phyloP scores from a whole-genome alignment of 2,329 filamentous ascomycete species.

The Diplodia scrobiculata region DNA sequence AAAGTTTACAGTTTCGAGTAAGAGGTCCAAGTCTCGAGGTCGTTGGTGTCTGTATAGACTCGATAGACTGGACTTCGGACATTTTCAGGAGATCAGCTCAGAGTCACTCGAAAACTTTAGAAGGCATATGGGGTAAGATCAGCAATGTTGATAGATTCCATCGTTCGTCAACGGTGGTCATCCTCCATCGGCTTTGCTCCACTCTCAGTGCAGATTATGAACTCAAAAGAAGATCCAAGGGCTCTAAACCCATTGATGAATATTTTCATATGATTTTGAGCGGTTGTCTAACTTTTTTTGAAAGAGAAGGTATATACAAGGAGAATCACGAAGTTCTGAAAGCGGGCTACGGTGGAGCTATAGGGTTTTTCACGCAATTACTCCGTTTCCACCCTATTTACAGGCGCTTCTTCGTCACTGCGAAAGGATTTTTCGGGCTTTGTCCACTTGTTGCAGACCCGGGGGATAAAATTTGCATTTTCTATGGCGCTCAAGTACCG shows the following conservation, averaged over 20 bases:
- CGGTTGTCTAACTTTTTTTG: not conserved
- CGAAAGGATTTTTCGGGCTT: not conserved
- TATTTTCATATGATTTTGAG: not conserved
- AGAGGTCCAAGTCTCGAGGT: no score
- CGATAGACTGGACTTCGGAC: no score
- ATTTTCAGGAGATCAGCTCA: no score
- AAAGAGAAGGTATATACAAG: not conserved
- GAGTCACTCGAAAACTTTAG: no score
- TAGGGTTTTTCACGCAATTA: not conserved
- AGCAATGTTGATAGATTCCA: no score
- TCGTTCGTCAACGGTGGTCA: no score
- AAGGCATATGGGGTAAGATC: no score
- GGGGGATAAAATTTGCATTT: not conserved
- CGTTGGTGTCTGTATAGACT: no score
- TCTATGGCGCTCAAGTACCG: not conserved
- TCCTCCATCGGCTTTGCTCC: not conserved
- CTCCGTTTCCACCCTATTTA: accelerated
- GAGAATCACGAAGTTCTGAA: not conserved
- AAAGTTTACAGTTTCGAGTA: not conserved
- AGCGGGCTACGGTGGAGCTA: not conserved
- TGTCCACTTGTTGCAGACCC: not conserved
- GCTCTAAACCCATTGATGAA: not conserved
- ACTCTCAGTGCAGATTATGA: not conserved
- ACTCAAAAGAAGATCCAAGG: accelerated
- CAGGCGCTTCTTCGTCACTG: not conserved